phyloP scores from a whole-genome alignment of 2,329 filamentous ascomycete genomes.

The Diaporthe humulicola region DNA sequence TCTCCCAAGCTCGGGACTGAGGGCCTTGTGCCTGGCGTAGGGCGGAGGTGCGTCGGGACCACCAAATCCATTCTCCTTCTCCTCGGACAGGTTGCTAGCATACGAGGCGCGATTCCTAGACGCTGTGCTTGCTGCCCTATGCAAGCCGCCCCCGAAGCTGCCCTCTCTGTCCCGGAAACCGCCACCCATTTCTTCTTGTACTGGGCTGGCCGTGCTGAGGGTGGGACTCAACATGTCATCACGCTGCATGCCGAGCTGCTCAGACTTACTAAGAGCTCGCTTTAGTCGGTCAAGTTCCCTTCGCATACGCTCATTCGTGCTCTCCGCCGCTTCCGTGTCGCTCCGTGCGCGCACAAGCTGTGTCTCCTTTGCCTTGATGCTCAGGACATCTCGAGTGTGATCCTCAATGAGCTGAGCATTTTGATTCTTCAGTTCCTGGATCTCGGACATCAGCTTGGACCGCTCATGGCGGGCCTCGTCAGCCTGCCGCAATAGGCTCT shows the following conservation, averaged over 20 bases:
- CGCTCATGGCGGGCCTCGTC: conserved; percentile 89
- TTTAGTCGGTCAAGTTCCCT: conserved; percentile 95
- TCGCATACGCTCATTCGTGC: conserved; percentile 84
- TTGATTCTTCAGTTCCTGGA: conserved; percentile 95
- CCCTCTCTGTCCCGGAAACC: conserved; percentile 33
- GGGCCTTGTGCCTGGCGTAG: conserved; percentile 62
- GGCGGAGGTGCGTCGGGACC: conserved; percentile 41
- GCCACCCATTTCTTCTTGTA: conserved; percentile 69
- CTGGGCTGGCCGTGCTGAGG: conserved; percentile 62
- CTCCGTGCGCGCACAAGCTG: conserved; percentile 92
- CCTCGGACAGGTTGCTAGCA: conserved; percentile 77
- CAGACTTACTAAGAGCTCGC: conserved; percentile 79
- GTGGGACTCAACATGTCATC: conserved; percentile 37
- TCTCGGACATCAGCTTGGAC: conserved; percentile 84
- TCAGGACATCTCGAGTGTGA: conserved; percentile 93
- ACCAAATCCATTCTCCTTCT: conserved; percentile 75
- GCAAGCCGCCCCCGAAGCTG: conserved; percentile 30
- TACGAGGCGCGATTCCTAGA: conserved; percentile 71
- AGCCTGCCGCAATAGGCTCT: conserved; percentile 78
- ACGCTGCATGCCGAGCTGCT: conserved; percentile 57
- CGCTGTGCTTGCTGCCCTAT: conserved; percentile 36
- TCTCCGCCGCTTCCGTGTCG: conserved; percentile 90
- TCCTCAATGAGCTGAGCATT: conserved; percentile 98
- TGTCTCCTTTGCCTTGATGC: conserved; percentile 98
- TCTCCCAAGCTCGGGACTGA: conserved; percentile 66